Conservation (phyloP, 2,329 filamentous ascomycete species). For the Thielaviopsis ethacetica region DNA sequence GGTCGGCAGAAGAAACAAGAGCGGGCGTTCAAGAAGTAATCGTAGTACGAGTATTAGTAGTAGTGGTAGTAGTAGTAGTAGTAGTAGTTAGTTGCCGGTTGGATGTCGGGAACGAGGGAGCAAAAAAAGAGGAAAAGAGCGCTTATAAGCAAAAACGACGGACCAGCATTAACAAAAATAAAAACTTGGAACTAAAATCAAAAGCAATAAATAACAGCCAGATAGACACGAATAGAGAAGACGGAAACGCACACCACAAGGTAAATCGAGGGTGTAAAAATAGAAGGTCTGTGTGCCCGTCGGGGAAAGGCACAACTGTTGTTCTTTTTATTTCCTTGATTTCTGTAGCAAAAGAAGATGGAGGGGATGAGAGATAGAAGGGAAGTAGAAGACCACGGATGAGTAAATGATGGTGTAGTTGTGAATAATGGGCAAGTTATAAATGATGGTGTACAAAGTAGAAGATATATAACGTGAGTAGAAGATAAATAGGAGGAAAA, state of each 20-base stretch:
- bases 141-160: neutral
- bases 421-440: too few relatives aligned
- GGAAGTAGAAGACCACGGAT: too few relatives aligned
- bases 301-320: neutral
- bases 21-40: neutral
- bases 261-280: neutral
- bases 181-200: too few relatives aligned
- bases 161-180: too few relatives aligned
- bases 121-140: conserved; percentile 1
- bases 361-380: too few relatives aligned
- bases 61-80: too few relatives aligned
- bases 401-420: too few relatives aligned
- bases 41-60: too few relatives aligned
- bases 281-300: conserved; percentile 4
- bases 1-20: neutral
- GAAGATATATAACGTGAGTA: too few relatives aligned
- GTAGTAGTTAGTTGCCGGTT: too few relatives aligned
- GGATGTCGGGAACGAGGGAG: neutral
- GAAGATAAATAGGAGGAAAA: neutral
- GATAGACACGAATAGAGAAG: neutral
- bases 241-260: too few relatives aligned
- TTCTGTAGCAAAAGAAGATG: neutral
- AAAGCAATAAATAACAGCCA: neutral
- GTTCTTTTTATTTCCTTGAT: neutral
- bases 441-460: too few relatives aligned